A percentile compares a stretch with the other conserved stretches of the same genome.
phyloP scores from a whole-genome alignment of 306 rosid species.

The Begonia loranthoides region DNA sequence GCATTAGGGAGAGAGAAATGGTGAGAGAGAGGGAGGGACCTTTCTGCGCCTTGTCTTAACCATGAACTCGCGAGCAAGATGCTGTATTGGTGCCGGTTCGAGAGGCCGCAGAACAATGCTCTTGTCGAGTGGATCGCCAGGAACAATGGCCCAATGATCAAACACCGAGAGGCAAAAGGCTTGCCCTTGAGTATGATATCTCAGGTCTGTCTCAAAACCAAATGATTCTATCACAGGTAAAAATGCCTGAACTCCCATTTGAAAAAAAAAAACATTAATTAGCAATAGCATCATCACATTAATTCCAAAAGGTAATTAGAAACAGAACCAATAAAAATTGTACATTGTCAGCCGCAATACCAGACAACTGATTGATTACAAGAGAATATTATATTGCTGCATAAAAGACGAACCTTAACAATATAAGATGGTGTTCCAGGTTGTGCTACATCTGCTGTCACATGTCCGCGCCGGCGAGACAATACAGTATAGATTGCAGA shows the following conservation, averaged over 20 bases:
- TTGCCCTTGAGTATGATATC: slow-evolving; percentile 98
- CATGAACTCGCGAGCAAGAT: slow-evolving; percentile 98
- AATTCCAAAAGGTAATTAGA: no score
- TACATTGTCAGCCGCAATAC: no score
- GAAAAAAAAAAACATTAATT: slow-evolving; percentile 1
- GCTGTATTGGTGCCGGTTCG: slow-evolving; percentile 97
- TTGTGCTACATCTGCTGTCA: slow-evolving; percentile 95
- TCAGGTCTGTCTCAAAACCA: slow-evolving; percentile 93
- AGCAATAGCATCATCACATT: neutral
- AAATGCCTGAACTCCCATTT: slow-evolving; percentile 53
- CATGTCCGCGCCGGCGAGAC: slow-evolving; percentile 99
- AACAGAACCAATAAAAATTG: no score
- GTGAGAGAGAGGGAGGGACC: slow-evolving; percentile 22
- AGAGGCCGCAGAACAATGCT: slow-evolving; percentile 90
- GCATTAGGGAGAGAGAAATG: neutral
- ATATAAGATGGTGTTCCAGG: slow-evolving; percentile 97
- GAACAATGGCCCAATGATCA: slow-evolving; percentile 99
- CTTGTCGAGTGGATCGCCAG: slow-evolving; percentile 96
- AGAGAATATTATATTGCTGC: no score
- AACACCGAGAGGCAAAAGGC: slow-evolving; percentile 77
- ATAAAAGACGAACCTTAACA: slow-evolving; percentile 45
- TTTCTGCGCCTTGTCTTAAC: slow-evolving; percentile 97
- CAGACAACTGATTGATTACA: no score
- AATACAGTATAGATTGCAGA: slow-evolving; percentile 96
- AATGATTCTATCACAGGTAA: slow-evolving; percentile 94